These are phyloP conservation scores for Phytophthora multivora DNA, from an alignment of 352 stramenopile species.

Conservation along the genomic window DNA sequence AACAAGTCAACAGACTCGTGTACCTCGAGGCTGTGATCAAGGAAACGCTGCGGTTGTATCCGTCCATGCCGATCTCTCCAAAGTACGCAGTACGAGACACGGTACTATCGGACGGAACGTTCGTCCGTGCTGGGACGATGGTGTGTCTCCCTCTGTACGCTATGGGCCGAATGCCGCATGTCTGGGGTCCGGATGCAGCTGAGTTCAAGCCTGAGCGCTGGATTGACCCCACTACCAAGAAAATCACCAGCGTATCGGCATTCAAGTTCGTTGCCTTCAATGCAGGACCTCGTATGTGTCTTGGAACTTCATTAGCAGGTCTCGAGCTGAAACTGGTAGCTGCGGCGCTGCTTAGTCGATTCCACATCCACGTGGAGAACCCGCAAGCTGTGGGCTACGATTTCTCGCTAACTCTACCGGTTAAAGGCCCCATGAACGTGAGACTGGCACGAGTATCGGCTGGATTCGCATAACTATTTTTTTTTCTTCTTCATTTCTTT, in stretches of 20 bases:
- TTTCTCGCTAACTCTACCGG: conserved; percentile 41
- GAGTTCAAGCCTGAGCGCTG: conserved; percentile 65
- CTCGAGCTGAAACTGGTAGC: conserved; percentile 50
- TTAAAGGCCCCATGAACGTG: conserved; percentile 39
- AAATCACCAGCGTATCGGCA: conserved; percentile 32
- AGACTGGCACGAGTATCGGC: conserved; percentile 19
- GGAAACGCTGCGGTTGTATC: conserved; percentile 65
- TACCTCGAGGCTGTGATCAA: conserved; percentile 62
- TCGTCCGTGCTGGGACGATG: conserved; percentile 34
- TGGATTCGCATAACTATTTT: conserved; percentile 43
- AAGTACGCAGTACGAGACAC: conserved; percentile 39
- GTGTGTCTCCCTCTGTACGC: conserved; percentile 50
- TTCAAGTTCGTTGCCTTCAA: conserved; percentile 61
- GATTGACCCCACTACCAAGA: conserved; percentile 36
- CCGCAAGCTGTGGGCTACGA: conserved; percentile 32
- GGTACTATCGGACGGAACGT: conserved; percentile 59
- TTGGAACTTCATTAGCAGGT: conserved; percentile 42
- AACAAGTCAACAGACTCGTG: conserved; percentile 35
- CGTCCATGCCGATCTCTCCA: conserved; percentile 41
- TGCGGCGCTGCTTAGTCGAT: conserved; percentile 38
- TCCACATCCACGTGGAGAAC: conserved; percentile 36
- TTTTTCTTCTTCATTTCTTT: no score
- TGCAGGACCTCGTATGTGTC: conserved; percentile 48
- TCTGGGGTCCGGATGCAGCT: conserved; percentile 55
- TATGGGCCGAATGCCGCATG: conserved; percentile 45